Conservation (phyloP, 345 rosid species). For the Boechera retrofracta region DNA sequence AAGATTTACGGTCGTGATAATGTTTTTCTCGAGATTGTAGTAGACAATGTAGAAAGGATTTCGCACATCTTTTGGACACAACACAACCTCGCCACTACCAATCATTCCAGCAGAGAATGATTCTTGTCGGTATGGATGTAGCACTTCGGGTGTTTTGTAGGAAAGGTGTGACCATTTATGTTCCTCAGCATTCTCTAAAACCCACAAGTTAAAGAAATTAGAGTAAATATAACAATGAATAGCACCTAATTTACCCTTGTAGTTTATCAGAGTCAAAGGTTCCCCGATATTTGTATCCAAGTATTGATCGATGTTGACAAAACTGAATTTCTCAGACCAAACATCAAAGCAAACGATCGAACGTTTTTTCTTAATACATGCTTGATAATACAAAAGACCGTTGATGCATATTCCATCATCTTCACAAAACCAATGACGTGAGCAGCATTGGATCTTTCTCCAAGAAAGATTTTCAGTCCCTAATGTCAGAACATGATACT, state of each 20-base stretch:
- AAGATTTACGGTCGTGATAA: neutral
- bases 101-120: conserved; percentile 1
- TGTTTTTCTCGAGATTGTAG: neutral
- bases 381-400: neutral
- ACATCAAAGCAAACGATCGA: neutral
- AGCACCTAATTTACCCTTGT: neutral
- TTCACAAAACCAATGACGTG: neutral
- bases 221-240: neutral
- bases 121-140: neutral
- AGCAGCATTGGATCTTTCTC: neutral
- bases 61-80: neutral
- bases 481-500: neutral
- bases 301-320: neutral
- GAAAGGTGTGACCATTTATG: neutral
- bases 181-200: neutral
- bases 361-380: neutral
- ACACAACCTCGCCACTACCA: neutral
- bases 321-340: neutral
- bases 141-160: neutral
- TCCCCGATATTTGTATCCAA: neutral
- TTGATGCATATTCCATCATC: neutral
- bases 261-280: neutral
- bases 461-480: neutral
- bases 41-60: neutral
- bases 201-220: neutral